Base-by-base conservation (phyloP, 306 rosid genomes). In the Cicer cuneatum region DNA sequence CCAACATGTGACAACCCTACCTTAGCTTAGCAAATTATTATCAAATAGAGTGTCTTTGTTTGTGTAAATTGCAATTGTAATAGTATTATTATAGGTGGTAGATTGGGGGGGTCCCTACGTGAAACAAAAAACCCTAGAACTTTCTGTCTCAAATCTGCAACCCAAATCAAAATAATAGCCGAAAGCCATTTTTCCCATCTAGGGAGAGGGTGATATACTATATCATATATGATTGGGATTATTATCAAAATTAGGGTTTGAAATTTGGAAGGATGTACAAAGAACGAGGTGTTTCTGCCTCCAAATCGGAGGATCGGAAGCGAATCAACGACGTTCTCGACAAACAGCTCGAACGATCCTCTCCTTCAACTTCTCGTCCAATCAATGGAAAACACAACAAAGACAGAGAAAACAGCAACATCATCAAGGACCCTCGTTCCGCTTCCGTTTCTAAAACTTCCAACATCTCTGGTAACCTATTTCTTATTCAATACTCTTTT, bases 261-360 rank as follows among this genome's bases (percentile, higher is more conserved):
- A 45, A 35, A 51, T 15, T 75, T 46, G n/a, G 2, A 21, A 7
- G 18, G 39, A 79, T 79, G 96, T 88, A 92, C 85, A 91, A 90
- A 80, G 96, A 83, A 42, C 77, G 90, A 60, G 92, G 37, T 2
- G 13, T 59, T 18, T 83, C 84, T 40, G 80, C 89, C 59, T 77
- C 89, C 60, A 89, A 87, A 87, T 35, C 87, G 84, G 92, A 88
- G 86, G 87, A 94, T 89, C 99, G 97, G 85, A 91, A 87, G 80
- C 88, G 96, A 76, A 86, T 94, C 92, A 92, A 90, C 89, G 99
- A 91, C 54, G 97, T 89, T 10, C 85, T 94, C 35, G 99, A 94
- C 61, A 94, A 94, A 75, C 96, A 89, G 84, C 83, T 94, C 10
- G 96, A 90, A 64, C 92, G 96, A 81, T 94, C 99, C 58, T 88